Base-by-base conservation (phyloP, 129 eudicot species). In the Flaveria brownii region DNA sequence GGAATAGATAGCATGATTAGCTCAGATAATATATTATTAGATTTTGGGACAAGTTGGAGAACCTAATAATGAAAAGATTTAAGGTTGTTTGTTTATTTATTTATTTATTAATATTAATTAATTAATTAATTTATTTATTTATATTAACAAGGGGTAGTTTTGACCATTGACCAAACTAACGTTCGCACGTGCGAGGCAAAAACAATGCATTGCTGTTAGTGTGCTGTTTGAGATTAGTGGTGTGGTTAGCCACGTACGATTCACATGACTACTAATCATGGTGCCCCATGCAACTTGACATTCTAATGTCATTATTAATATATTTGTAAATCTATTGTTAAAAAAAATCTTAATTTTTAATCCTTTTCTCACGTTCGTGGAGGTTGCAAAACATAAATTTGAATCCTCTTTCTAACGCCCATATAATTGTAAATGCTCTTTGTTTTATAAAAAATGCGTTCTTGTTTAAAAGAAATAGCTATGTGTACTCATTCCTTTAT, bases 111-210 rank as follows among this genome's bases (percentile, higher is more conserved):
- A 28, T 28, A 28, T 28, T 2, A 28, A 28, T 2, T 28, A 28
- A 28, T 28, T 28, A 28, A 28, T 28, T 28, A 2, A 28, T 66
- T 23, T 74, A 20, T 73, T 36, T 17, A 22, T 45, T 26, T 20
- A 16, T 26, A 26, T 14, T 26, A 62, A 62, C 8, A 33, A 45
- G 22, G 74, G 26, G 60, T 77, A 68, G 56, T 78, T 65, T 75
- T 71, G 85, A 81, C 84, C 86, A 60, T 85, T 84, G 87, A 84
- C 88, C 74, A 67, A 71, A 80, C 85, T 69, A 71, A 72, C 80
- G 54, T 42, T 68, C 65, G 81, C 87, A 84, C 84, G 87, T 80
- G 87, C 78, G 82, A 33, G 59, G 73, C 73, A 79, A 74, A 47
- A 68, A 68, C 79, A 80, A 59, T 63, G 87, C 81, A 68, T 80